These are phyloP conservation scores for Phaeophleospora eucalypticola DNA, from an alignment of 2,329 filamentous ascomycete species.

Conservation along the genomic window DNA sequence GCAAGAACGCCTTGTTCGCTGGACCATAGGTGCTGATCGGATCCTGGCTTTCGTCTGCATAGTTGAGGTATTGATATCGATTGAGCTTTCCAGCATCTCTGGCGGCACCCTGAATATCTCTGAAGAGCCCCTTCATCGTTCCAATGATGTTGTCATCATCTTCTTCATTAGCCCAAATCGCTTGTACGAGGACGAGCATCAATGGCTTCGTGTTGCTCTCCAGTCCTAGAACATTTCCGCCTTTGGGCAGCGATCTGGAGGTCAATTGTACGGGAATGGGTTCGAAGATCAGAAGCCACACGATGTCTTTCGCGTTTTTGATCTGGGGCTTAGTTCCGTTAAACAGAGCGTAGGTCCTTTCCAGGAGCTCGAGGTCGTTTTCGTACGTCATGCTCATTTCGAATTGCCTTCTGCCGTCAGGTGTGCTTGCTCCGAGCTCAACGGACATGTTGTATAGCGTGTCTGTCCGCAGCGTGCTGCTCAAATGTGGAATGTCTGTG, in stretches of 20 bases:
- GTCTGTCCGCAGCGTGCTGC: no score
- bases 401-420: not conserved
- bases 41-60: conserved; percentile 30
- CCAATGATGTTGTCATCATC: not conserved
- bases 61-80: conserved; percentile 26
- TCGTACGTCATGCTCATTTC: not conserved
- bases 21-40: conserved; percentile 31
- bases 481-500: no score
- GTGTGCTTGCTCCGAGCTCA: not conserved
- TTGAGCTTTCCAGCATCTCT: not conserved
- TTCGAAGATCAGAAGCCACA: not conserved
- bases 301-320: not conserved
- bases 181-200: not conserved
- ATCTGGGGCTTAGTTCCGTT: not conserved
- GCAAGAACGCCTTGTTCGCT: conserved; percentile 20
- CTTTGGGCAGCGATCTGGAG: not conserved
- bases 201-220: not conserved
- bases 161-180: not conserved
- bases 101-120: not conserved
- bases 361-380: not conserved
- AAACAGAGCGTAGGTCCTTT: not conserved
- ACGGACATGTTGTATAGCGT: not conserved
- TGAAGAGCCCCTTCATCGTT: not conserved
- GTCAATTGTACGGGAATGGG: not conserved
- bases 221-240: not conserved